Conservation (phyloP, 2,329 filamentous ascomycete genomes). For the Teratosphaeria gauchensis region DNA sequence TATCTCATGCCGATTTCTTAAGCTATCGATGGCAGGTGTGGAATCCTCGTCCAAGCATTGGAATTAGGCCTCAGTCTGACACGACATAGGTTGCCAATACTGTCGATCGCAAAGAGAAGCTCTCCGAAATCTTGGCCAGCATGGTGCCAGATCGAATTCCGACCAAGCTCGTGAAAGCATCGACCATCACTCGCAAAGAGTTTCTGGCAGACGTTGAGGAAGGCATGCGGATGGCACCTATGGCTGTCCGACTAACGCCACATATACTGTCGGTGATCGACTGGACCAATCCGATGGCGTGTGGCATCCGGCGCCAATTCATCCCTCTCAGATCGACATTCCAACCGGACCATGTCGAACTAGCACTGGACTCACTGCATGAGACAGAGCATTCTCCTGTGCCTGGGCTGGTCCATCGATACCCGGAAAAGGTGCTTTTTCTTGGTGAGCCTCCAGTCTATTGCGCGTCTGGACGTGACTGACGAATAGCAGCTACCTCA, state of each 20-base stretch:
- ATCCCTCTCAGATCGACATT: conserved; percentile 47
- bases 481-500: conserved; percentile 39
- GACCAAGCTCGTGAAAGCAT: conserved; percentile 14
- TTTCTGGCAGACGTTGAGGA: conserved; percentile 46
- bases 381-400: conserved; percentile 49
- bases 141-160: conserved; percentile 45
- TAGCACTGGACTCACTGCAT: conserved; percentile 50
- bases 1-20: conserved; percentile 41
- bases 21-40: conserved; percentile 48
- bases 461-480: not conserved
- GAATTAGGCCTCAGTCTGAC: not conserved
- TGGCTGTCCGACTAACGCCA: conserved; percentile 52
- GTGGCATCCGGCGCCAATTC: conserved; percentile 53
- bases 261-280: conserved; percentile 51
- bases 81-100: conserved; percentile 38
- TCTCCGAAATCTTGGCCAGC: conserved; percentile 41
- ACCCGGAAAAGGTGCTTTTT: conserved; percentile 54
- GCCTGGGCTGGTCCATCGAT: conserved; percentile 51
- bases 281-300: conserved; percentile 49
- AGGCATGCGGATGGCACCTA: conserved; percentile 46
- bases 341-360: conserved; percentile 44
- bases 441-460: conserved; percentile 37
- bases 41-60: not conserved
- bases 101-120: conserved; percentile 38
- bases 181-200: conserved; percentile 39